Conservation (phyloP, 306 rosid genomes). For the Albizia julibrissin region DNA sequence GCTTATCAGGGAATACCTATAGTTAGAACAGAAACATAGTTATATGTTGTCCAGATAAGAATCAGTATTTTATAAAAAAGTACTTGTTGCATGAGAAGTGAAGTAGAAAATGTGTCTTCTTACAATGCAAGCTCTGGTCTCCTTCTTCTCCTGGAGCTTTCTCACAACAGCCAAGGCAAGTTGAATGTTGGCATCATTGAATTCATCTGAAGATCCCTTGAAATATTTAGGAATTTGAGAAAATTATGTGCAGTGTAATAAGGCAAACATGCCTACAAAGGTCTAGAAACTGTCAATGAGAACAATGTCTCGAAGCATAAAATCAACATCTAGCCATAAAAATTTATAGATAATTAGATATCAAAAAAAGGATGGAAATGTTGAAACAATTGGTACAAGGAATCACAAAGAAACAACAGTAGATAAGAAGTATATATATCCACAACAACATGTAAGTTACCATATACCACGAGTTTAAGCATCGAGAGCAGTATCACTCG, state of each 20-base stretch:
- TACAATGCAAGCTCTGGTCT: conserved; percentile 78
- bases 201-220: conserved; percentile 99
- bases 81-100: conserved; percentile 13
- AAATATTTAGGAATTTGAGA: conserved; percentile 85
- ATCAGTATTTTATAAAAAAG: background rate
- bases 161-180: conserved; percentile 83
- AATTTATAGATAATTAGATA: background rate
- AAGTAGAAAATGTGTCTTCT: conserved; percentile 39
- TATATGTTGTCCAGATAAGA: conserved; percentile 16
- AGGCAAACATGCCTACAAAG: conserved; percentile 43
- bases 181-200: conserved; percentile 95
- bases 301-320: conserved; percentile 35
- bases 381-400: background rate
- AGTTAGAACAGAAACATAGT: conserved; percentile 28
- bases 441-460: background rate
- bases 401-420: background rate
- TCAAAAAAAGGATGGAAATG: background rate
- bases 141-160: conserved; percentile 75
- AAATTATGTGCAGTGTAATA: conserved; percentile 58
- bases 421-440: conserved; percentile 15
- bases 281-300: conserved; percentile 38
- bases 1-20: conserved; percentile 95
- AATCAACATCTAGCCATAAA: conserved; percentile 6
- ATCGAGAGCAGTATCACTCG: background rate
- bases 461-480: conserved; percentile 8